These are phyloP conservation scores for Haplosporangium gracile DNA, from an alignment of 192 early-diverging fungal genomes.

Conservation along the genomic window DNA sequence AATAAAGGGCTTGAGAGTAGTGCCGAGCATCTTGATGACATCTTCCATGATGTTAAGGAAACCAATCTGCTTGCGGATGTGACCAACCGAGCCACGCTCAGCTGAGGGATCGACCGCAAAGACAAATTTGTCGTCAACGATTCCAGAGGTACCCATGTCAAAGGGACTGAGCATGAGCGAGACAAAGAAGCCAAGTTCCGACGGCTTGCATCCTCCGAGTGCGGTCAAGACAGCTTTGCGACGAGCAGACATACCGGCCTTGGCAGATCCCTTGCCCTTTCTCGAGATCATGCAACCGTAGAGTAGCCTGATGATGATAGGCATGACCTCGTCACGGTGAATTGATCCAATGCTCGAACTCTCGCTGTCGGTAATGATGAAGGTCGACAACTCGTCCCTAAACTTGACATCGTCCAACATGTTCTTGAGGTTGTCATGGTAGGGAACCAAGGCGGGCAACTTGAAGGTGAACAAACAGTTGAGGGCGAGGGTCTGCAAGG, in stretches of 20 bases:
- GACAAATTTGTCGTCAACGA: slow-evolving; percentile 55
- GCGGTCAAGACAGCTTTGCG: slow-evolving; percentile 89
- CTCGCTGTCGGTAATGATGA: slow-evolving; percentile 76
- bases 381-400: slow-evolving; percentile 89
- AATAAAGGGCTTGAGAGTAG: slow-evolving; percentile 78
- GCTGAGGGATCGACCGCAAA: slow-evolving; percentile 53
- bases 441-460: slow-evolving; percentile 71
- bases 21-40: slow-evolving; percentile 85
- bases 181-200: slow-evolving; percentile 80
- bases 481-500: slow-evolving; percentile 83
- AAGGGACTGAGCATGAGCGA: slow-evolving; percentile 90
- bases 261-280: slow-evolving; percentile 79
- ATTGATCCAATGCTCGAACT: slow-evolving; percentile 68
- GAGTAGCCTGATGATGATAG: slow-evolving; percentile 84
- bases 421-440: slow-evolving; percentile 81
- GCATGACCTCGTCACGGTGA: slow-evolving; percentile 80
- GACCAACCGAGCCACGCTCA: slow-evolving; percentile 33
- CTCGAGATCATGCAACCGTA: slow-evolving; percentile 92
- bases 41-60: slow-evolving; percentile 86
- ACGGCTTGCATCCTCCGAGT: slow-evolving; percentile 72
- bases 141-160: slow-evolving; percentile 58
- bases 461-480: slow-evolving; percentile 92
- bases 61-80: slow-evolving; percentile 80
- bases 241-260: slow-evolving; percentile 77
- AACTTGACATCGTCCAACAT: slow-evolving; percentile 89